A percentile compares a stretch with the other conserved stretches of the same genome.
Evolutionary conservation across 2,329 filamentous ascomycete genomes (phyloP).

Genomic region (Pseudocercospora ulei): DNA sequence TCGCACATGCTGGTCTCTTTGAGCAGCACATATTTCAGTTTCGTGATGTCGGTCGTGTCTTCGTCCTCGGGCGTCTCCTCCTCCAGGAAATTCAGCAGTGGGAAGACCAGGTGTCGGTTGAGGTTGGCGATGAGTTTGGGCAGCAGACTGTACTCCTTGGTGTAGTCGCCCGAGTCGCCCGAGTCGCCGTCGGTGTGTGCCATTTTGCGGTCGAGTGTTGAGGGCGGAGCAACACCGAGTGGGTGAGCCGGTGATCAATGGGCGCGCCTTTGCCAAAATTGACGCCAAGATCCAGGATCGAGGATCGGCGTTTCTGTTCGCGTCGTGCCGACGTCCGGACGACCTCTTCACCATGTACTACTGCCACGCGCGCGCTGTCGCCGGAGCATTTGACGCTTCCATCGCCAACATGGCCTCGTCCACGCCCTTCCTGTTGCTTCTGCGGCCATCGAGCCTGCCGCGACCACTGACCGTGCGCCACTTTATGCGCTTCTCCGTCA

Average conservation of each 20-base stretch:
- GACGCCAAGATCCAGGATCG: slow-evolving; percentile 8
- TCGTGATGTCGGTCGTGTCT: slow-evolving; percentile 63
- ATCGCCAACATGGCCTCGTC: slow-evolving; percentile 32
- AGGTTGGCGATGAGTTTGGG: slow-evolving; percentile 84
- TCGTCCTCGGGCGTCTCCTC: slow-evolving; percentile 70
- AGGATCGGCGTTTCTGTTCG: slow-evolving; percentile 7
- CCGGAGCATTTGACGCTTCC: no score
- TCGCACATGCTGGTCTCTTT: slow-evolving; percentile 99
- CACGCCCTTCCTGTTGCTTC: slow-evolving; percentile 35
- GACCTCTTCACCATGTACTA: no score
- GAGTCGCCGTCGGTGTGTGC: slow-evolving; percentile 34
- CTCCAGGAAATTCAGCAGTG: slow-evolving; percentile 82
- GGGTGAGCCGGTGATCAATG: neutral
- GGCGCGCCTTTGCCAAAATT: slow-evolving; percentile 12
- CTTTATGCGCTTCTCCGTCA: slow-evolving; percentile 38
- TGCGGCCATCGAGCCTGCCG: slow-evolving; percentile 37
- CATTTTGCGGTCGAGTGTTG: slow-evolving; percentile 36
- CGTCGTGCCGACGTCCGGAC: slow-evolving; percentile 6
- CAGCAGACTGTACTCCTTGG: slow-evolving; percentile 67
- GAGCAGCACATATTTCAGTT: slow-evolving; percentile 84
- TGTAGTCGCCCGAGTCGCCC: slow-evolving; percentile 37
- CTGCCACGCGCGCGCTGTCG: no score
- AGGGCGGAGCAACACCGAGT: no score
- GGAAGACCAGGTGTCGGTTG: slow-evolving; percentile 93
- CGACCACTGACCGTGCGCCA: slow-evolving; percentile 33